phyloP scores from a whole-genome alignment of 2,329 filamentous ascomycete species.

The Remersonia thermophila region DNA sequence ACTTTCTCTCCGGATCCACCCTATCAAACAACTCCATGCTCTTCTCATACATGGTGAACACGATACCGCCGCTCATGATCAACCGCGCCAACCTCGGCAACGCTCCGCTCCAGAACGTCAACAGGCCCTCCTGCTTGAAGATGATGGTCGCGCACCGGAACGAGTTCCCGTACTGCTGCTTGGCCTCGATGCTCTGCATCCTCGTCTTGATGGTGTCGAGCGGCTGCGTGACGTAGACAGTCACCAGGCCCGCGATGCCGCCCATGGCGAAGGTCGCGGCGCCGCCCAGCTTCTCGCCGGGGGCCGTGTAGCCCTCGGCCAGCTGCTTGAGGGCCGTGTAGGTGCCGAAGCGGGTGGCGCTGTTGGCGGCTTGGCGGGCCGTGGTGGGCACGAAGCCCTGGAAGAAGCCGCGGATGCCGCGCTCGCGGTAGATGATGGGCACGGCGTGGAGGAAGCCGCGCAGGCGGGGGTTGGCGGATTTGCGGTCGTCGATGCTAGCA shows the following conservation, averaged over 20 bases:
- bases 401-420: constrained; percentile 86
- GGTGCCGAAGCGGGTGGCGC: constrained; percentile 76
- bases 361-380: constrained; percentile 87
- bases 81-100: constrained; percentile 72
- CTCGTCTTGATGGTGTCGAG: constrained; percentile 93
- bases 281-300: constrained; percentile 86
- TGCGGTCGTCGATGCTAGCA: constrained; percentile 83
- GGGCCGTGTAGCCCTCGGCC: constrained; percentile 81
- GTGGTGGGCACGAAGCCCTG: constrained; percentile 94
- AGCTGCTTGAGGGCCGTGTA: constrained; percentile 87
- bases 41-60: constrained; percentile 98
- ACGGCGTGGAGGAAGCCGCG: constrained; percentile 86
- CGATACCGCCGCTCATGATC: constrained; percentile 87
- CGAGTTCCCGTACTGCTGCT: constrained; percentile 71
- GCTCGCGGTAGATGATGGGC: constrained; percentile 73
- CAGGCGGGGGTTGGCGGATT: constrained; percentile 73
- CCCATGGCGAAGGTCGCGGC: constrained; percentile 84
- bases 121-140: constrained; percentile 74
- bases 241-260: constrained; percentile 78
- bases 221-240: constrained; percentile 64
- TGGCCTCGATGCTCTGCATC: constrained; percentile 93
- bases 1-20: constrained; percentile 72
- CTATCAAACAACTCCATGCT: constrained; percentile 75
- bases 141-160: constrained; percentile 73
- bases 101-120: constrained; percentile 91